A percentile compares a stretch with the other conserved stretches of the same genome.
Conservation (phyloP, 306 rosid genomes). For the Trifolium subterraneum region DNA sequence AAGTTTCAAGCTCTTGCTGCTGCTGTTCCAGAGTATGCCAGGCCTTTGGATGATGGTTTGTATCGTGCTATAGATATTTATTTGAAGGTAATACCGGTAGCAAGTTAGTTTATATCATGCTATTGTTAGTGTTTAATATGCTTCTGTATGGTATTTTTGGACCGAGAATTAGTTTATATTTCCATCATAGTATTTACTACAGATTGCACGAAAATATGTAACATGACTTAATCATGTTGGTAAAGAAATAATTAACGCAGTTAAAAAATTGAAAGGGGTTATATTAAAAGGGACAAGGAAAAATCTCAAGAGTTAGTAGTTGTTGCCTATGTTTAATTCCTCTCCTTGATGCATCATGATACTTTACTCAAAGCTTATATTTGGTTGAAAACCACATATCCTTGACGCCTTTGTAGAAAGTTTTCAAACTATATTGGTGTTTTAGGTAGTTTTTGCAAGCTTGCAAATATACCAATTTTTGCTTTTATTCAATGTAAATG, state of each 20-base stretch:
- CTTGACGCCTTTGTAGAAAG: neutral
- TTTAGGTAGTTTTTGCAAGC: neutral
- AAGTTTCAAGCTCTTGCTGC: slow-evolving; percentile 95
- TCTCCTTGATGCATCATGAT: slow-evolving; percentile 31
- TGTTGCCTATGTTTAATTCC: slow-evolving; percentile 13
- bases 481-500: neutral
- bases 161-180: neutral
- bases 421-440: neutral
- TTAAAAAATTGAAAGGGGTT: neutral
- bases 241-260: too few relatives aligned
- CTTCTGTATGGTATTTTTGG: neutral
- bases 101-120: slow-evolving; percentile 7
- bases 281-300: neutral
- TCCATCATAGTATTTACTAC: neutral
- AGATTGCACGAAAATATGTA: neutral
- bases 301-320: neutral
- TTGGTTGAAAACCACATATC: neutral
- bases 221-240: neutral
- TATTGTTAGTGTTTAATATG: neutral
- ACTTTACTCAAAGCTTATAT: neutral
- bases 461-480: neutral
- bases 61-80: slow-evolving; percentile 93
- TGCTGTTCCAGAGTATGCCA: slow-evolving; percentile 92
- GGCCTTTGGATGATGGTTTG: slow-evolving; percentile 97
- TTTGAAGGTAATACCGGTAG: slow-evolving; percentile 71